Evolutionary conservation across 257 asterid genomes (phyloP).

Genomic region (Solanum pennellii): DNA sequence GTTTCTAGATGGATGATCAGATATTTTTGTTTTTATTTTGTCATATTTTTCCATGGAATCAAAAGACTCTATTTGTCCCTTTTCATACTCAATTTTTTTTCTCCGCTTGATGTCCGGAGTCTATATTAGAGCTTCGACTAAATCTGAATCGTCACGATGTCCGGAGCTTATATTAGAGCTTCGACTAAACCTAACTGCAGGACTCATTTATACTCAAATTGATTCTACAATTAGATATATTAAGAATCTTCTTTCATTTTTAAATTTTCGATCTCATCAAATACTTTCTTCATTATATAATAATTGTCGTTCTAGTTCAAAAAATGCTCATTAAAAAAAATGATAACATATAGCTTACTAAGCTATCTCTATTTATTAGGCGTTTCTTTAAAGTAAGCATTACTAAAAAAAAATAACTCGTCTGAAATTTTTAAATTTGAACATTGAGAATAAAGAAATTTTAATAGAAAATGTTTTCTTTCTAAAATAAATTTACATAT

Average conservation of each 20-base stretch:
- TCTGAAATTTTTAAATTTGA: neutral
- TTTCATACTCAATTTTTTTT: neutral
- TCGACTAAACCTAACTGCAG: no score
- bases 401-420: neutral
- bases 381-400: neutral
- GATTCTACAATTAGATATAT: neutral
- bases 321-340: no score
- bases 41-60: neutral
- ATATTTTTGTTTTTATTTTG: neutral
- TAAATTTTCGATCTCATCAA: neutral
- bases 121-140: no score
- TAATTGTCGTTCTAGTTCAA: no score
- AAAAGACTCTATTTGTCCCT: neutral
- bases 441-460: neutral
- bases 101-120: rapidly evolving
- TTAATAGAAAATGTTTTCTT: neutral
- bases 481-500: neutral
- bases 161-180: rapidly evolving
- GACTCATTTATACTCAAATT: neutral
- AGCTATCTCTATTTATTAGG: neutral
- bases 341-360: neutral
- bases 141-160: rapidly evolving
- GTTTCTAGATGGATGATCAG: neutral
- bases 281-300: neutral
- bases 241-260: no score